Base-by-base conservation (phyloP, 2,329 filamentous ascomycete genomes). In the Arachnopeziza araneosa region DNA sequence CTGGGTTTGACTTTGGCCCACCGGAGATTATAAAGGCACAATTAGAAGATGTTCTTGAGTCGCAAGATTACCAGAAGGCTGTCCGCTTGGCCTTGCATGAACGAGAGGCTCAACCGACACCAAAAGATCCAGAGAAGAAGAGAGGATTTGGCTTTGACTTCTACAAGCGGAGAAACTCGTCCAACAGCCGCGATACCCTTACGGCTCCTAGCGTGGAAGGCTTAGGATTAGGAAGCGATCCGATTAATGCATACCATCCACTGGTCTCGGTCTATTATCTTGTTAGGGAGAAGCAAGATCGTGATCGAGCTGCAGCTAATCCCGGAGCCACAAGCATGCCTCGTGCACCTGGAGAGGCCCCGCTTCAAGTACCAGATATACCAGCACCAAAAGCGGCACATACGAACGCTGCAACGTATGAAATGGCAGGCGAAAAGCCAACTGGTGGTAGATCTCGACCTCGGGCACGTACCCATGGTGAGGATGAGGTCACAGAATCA, bases 1-100 rank as follows among this genome's bases (percentile, higher is more conserved):
- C 92, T 24, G 95, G 95, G 1, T 99, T 99, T 74, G 96, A 98
- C 74, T 99, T 98, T 77, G 95, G 95, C 0, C 83, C 91, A 0
- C 83, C 91, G 1, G 92, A 97, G 57, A 84, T 85, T 59, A 97
- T 99, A 71, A 87, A 84, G 59, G 78, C 84, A 2, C 91, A 97
- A 71, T 82, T 99, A 51, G 90, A 86, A 10, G 90, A 89, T 64
- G 84, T 93, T n/a, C 83, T 99, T 62, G 90, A 96, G 69, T 97
- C 93, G 0, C 92, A 96, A 7, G 93, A 98, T 50, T 99, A 99
- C 68, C 91, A 96, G 69, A 85, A 87, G 60, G 92, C 91, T 6
- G 80, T 96, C n/a, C 84, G 86, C 58, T 76, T 87, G 14, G 83
- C 85, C 48, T 85, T 85, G 68, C 85, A 83, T 70, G 91, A 86